Evolutionary conservation across 768 basidiomycete genomes (phyloP).

Genomic region (Phanerochaete carnosa): DNA sequence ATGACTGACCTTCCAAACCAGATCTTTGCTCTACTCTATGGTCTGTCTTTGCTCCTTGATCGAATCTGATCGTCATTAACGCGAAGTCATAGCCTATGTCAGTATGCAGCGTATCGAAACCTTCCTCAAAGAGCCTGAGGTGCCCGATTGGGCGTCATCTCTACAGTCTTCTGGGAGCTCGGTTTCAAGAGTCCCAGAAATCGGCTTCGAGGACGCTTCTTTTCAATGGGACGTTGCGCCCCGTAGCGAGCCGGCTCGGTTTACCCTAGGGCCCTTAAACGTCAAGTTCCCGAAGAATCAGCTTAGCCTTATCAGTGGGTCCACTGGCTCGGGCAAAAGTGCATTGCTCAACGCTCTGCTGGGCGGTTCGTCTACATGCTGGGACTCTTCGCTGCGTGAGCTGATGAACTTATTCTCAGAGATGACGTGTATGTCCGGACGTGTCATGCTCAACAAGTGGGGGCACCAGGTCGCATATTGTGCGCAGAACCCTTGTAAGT

Average conservation of each 20-base stretch:
- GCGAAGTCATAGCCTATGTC: conserved; percentile 51
- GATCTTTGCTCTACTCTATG: conserved; percentile 61
- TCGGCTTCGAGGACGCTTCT: conserved; percentile 52
- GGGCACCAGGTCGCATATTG: conserved; percentile 66
- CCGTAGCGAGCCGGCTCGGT: conserved; percentile 34
- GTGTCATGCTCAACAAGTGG: conserved; percentile 52
- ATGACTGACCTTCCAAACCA: conserved; percentile 64
- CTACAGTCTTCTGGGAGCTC: conserved; percentile 35
- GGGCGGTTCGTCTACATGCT: conserved; percentile 44
- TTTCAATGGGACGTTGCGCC: conserved; percentile 54
- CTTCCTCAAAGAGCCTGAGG: conserved; percentile 71
- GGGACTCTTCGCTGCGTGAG: conserved; percentile 1
- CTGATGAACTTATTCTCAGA: conserved; percentile 34
- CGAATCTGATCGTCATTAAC: neutral
- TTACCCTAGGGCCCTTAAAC: conserved; percentile 55
- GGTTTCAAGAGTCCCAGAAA: conserved; percentile 17
- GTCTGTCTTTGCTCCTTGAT: conserved; percentile 28
- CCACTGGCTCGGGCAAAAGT: conserved; percentile 69
- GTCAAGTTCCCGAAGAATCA: conserved; percentile 55
- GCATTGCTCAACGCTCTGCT: conserved; percentile 59
- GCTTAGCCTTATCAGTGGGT: conserved; percentile 59
- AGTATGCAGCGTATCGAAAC: conserved; percentile 79
- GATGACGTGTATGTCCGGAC: conserved; percentile 54
- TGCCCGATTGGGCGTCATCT: conserved; percentile 74
- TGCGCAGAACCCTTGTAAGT: conserved; percentile 60